A percentile compares a stretch with the other conserved stretches of the same genome.
Conservation (phyloP, 129 eudicot genomes). For the Silybum marianum region DNA sequence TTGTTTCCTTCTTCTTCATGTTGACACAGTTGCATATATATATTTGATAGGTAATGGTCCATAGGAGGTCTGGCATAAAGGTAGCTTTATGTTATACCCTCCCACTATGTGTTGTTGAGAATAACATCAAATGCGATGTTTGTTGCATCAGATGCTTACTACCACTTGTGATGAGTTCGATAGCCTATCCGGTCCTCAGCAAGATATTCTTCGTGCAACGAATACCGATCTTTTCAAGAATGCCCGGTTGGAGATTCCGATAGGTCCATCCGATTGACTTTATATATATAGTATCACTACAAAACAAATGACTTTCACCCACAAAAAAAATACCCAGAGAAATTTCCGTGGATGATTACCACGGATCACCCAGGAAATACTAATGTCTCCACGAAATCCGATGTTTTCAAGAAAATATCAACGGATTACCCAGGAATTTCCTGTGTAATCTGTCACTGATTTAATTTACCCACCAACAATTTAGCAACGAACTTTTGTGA, state of each 20-base stretch:
- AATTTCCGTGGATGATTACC: no score
- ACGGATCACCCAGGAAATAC: no score
- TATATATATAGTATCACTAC: not conserved
- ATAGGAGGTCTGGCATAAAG: conserved; percentile 50
- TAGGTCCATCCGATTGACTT: not conserved
- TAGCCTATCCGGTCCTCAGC: conserved; percentile 29
- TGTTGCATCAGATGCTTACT: conserved; percentile 42
- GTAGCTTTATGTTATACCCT: conserved; percentile 75
- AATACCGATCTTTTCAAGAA: conserved; percentile 19
- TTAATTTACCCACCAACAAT: no score
- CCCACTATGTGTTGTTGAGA: conserved; percentile 55
- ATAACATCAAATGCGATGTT: conserved; percentile 51
- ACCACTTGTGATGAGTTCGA: conserved; percentile 11
- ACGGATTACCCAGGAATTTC: no score
- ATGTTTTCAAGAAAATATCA: no score
- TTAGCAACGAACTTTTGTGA: no score
- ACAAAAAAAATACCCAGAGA: no score
- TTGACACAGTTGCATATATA: not conserved
- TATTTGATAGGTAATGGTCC: conserved; percentile 33
- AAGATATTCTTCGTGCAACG: conserved; percentile 11
- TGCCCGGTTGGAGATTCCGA: not conserved
- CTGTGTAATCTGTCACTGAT: no score
- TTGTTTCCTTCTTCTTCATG: no score
- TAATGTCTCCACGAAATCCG: no score
- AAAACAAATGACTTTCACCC: no score